phyloP scores from a whole-genome alignment of 345 rosid species.

The Melastoma malabathricum region DNA sequence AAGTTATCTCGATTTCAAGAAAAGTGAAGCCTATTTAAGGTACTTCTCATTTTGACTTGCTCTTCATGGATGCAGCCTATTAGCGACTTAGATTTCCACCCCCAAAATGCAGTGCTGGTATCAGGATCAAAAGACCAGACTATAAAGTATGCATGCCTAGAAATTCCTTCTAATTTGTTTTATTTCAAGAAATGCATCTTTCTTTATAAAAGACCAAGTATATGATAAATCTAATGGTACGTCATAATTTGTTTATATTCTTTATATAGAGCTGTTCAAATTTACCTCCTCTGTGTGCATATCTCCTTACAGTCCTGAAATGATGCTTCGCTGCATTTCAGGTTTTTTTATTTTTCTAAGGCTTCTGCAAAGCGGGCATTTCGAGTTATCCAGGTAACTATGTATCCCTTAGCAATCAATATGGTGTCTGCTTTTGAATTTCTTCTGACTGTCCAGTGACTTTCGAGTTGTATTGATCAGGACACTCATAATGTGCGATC shows the following conservation, averaged over 20 bases:
- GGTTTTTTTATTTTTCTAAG: slow-evolving; percentile 85
- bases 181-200: slow-evolving; percentile 1
- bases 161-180: background rate
- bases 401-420: slow-evolving; percentile 6
- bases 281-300: background rate
- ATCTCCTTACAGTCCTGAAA: too few species aligned
- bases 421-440: background rate
- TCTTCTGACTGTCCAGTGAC: background rate
- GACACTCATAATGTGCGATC: slow-evolving; percentile 83
- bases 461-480: slow-evolving; percentile 21
- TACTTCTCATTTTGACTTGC: slow-evolving; percentile 7
- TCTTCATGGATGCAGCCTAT: slow-evolving; percentile 38
- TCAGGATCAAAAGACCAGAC: slow-evolving; percentile 73
- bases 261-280: background rate
- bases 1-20: too few species aligned
- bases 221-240: too few species aligned
- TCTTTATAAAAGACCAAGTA: background rate
- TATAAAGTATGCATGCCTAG: slow-evolving; percentile 35
- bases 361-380: slow-evolving; percentile 71
- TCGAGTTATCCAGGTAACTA: slow-evolving; percentile 64
- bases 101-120: slow-evolving; percentile 54
- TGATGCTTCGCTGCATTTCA: slow-evolving; percentile 9
- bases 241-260: background rate
- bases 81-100: slow-evolving; percentile 82
- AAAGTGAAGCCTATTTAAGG: too few species aligned